Percentiles rank a stretch among this genome's conserved stretches.
These are phyloP conservation scores for Aspergillus affinis DNA, from an alignment of 495 filamentous ascomycete species.

Conservation along the genomic window DNA sequence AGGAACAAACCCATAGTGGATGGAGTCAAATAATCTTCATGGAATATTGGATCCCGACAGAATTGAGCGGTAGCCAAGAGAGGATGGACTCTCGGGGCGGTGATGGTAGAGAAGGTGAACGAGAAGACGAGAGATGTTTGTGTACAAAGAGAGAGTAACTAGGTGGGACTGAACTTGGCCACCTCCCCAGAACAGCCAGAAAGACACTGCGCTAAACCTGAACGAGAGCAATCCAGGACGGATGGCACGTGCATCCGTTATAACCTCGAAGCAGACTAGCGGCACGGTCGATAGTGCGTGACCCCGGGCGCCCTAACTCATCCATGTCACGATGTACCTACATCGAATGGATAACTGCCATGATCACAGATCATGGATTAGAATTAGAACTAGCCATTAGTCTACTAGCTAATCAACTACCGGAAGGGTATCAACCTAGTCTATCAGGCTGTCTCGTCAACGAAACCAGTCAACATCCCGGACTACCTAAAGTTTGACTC, in stretches of 20 bases:
- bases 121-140: too few species aligned
- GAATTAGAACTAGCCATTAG: too few species aligned
- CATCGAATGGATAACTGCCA: too few species aligned
- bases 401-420: too few species aligned
- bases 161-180: too few species aligned
- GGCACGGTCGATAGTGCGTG: not conserved
- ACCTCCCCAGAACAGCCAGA: not conserved
- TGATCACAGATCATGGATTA: too few species aligned
- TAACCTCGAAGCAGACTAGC: not conserved
- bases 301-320: not conserved
- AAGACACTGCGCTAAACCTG: not conserved
- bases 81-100: not conserved
- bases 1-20: constrained; percentile 5
- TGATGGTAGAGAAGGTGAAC: too few species aligned
- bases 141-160: too few species aligned
- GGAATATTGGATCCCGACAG: not conserved
- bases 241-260: not conserved
- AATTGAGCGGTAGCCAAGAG: not conserved
- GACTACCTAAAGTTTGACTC: not conserved
- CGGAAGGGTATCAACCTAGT: too few species aligned
- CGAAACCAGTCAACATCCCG: not conserved
- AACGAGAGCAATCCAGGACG: not conserved
- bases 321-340: not conserved
- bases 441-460: not conserved
- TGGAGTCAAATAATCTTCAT: not conserved